phyloP scores from a whole-genome alignment of 208 protist species.

The Vickermania ingenoplastis region DNA sequence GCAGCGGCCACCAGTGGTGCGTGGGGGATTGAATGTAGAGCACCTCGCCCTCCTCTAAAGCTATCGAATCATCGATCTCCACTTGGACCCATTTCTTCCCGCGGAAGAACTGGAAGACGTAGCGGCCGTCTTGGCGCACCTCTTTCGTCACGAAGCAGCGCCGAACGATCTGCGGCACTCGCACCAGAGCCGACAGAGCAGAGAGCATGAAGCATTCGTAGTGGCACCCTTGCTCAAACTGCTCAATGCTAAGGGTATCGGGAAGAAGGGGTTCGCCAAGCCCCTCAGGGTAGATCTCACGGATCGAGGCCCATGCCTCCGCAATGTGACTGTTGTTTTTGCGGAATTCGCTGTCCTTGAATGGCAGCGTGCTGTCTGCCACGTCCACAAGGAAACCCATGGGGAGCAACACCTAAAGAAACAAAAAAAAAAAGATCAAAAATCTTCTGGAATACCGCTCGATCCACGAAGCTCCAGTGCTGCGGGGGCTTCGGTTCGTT shows the following conservation, averaged over 20 bases:
- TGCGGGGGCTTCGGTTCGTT: no score
- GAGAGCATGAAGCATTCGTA: constrained; percentile 44
- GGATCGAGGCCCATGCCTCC: constrained; percentile 18
- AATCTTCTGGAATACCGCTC: no score
- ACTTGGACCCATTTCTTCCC: constrained; percentile 38
- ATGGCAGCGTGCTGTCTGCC: constrained; percentile 13
- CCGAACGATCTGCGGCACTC: constrained; percentile 25
- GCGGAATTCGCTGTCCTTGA: constrained; percentile 23
- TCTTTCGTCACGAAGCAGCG: constrained; percentile 39
- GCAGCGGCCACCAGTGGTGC: constrained; percentile 39
- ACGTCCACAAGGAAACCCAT: background rate
- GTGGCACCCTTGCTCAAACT: constrained; percentile 36
- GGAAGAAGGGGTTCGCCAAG: constrained; percentile 16
- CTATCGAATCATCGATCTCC: constrained; percentile 48
- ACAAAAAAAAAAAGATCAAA: background rate
- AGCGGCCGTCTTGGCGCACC: constrained; percentile 28
- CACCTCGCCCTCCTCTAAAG: constrained; percentile 21
- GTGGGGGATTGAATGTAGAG: constrained; percentile 33
- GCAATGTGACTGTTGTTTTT: constrained; percentile 20
- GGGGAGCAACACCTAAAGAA: background rate
- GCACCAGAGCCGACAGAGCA: constrained; percentile 27
- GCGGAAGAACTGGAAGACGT: constrained; percentile 44
- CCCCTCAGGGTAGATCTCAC: constrained; percentile 22
- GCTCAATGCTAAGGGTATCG: constrained; percentile 15
- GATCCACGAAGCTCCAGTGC: no score